A percentile compares a stretch with the other conserved stretches of the same genome.
phyloP scores from a whole-genome alignment of 352 stramenopile species.

The Globisporangium polare region DNA sequence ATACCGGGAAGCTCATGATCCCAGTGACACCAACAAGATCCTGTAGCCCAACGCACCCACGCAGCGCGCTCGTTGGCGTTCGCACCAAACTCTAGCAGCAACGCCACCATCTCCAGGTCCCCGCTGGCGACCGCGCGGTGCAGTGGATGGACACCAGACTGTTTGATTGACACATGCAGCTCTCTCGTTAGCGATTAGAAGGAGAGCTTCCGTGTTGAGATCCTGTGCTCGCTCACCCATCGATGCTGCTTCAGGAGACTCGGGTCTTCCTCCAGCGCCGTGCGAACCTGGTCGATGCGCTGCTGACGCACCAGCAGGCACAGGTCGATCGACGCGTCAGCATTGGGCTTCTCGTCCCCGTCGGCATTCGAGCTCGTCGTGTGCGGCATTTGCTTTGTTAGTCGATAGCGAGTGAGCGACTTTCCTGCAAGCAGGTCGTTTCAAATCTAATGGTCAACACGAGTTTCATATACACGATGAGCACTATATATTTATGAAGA shows the following conservation, averaged over 20 bases:
- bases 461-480: too few species aligned
- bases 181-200: background rate
- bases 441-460: background rate
- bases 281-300: constrained; percentile 29
- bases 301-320: constrained; percentile 54
- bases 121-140: constrained; percentile 57
- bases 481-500: too few species aligned
- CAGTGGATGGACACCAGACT: constrained; percentile 63
- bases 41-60: constrained; percentile 34
- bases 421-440: too few species aligned
- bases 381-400: background rate
- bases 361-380: background rate
- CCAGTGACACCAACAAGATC: background rate
- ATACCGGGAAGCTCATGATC: background rate
- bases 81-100: constrained; percentile 47
- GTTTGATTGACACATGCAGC: background rate
- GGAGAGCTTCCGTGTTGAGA: background rate
- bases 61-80: constrained; percentile 52
- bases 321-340: constrained; percentile 23
- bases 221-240: constrained; percentile 38
- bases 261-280: constrained; percentile 28
- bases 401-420: too few species aligned
- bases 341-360: background rate
- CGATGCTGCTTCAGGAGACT: constrained; percentile 38
- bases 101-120: constrained; percentile 33